Evolutionary conservation across 73 alveolate genomes (phyloP), one percentile per base, ranked within the genome.

Genomic region (Urostyla sp.): DNA sequence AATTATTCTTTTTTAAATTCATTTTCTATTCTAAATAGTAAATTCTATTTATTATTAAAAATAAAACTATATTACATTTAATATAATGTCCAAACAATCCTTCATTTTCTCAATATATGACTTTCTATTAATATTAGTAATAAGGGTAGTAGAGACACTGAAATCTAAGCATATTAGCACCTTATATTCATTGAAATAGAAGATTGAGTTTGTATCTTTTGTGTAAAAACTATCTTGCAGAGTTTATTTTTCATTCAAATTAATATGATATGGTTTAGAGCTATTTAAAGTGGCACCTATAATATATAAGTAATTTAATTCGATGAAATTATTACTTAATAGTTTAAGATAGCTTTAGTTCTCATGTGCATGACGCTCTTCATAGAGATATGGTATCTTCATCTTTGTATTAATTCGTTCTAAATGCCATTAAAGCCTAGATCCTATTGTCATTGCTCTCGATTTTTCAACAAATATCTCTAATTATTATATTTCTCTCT

Each of bases 141-240:
- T 26, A 49, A 7, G 44, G 13, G 83, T 46, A 27, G 83, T 69
- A 5, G 83, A 69, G 44, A 46, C 49, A 4, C 72, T 46, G 72
- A 69, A 69, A 48, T 69, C 83, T 20, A 69, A 40, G 13, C 44
- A 36, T 11, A 69, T 45, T 3, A 69, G 20, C 6, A 69, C 72
- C 54, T 69, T 69, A 59, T 69, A 69, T 27, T 69, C 20, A 1
- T 48, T 35, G 53, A 46, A 69, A 36, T 69, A 69, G 30, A 69
- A 69, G 24, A 69, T 69, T 3, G 83, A 26, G 48, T 69, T 69
- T 27, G 83, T 46, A 1, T 69, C 83, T 69, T 69, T 45, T 7
- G 72, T 27, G 31, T 69, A 69, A 27, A 46, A 32, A 26, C 72
- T 69, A 34, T 11, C 36, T 6, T 15, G 20, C 13, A n/a, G 8